A percentile compares a stretch with the other conserved stretches of the same genome.
Conservation (phyloP, 2,329 filamentous ascomycete genomes). For the Rhinocladiella mackenziei region DNA sequence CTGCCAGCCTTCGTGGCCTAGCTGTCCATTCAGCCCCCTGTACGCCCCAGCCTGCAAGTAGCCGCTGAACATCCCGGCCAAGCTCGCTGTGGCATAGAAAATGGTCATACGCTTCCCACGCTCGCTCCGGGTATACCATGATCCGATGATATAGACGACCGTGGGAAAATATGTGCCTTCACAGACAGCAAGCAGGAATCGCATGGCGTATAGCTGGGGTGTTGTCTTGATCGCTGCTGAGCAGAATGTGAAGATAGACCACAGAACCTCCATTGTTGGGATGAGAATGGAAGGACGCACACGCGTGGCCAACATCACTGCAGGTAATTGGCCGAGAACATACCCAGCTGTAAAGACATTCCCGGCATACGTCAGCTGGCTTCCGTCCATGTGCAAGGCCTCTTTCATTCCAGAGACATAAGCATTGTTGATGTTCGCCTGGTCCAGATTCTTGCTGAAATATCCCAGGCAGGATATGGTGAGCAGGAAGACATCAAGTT, state of each 20-base stretch:
- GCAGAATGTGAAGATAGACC: constrained; percentile 32
- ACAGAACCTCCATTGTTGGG: constrained; percentile 32
- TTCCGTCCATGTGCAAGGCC: constrained; percentile 47
- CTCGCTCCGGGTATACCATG: constrained; percentile 31
- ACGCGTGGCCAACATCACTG: constrained; percentile 30
- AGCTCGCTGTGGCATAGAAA: constrained; percentile 35
- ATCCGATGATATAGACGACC: constrained; percentile 29
- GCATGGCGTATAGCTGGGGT: constrained; percentile 29
- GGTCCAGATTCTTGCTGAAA: constrained; percentile 28
- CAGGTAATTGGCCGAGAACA: constrained; percentile 50
- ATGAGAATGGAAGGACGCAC: constrained; percentile 33
- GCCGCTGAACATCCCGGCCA: constrained; percentile 51
- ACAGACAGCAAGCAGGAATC: constrained; percentile 14
- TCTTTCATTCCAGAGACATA: constrained; percentile 40
- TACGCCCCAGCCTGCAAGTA: constrained; percentile 55
- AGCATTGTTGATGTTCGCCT: constrained; percentile 28
- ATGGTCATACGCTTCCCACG: constrained; percentile 37
- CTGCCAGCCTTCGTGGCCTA: constrained; percentile 50
- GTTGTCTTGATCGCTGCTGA: constrained; percentile 31
- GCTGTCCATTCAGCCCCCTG: constrained; percentile 48
- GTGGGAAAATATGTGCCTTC: constrained; percentile 34
- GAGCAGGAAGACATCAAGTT: constrained; percentile 33
- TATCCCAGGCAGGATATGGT: constrained; percentile 33
- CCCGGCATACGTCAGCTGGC: constrained; percentile 45
- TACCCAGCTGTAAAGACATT: constrained; percentile 49